Percentiles rank a stretch among this genome's conserved stretches.
These are phyloP conservation scores for Leishmania gerbilli DNA, from an alignment of 208 protist genomes.

Conservation along the genomic window DNA sequence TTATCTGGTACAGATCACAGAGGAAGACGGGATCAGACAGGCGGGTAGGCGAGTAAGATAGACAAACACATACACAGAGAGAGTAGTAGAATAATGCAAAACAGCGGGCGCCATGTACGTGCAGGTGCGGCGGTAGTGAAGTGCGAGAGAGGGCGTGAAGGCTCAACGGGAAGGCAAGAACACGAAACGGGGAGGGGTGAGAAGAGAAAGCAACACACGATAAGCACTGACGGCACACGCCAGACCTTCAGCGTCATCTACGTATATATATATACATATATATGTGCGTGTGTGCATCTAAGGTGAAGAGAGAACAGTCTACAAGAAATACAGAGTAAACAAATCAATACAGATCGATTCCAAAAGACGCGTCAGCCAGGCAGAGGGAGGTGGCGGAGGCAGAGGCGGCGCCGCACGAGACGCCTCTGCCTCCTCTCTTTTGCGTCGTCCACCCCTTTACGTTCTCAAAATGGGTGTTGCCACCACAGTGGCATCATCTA, in stretches of 20 bases:
- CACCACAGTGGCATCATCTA: neutral
- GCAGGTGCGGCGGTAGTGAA: neutral
- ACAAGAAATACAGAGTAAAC: neutral
- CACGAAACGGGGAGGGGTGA: neutral
- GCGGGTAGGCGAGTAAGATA: neutral
- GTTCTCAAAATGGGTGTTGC: neutral
- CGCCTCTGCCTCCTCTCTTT: neutral
- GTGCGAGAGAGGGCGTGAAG: neutral
- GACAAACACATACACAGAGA: too few species aligned
- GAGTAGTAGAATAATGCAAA: too few species aligned
- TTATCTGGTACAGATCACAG: neutral
- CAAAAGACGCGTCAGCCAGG: neutral
- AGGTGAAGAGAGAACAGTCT: neutral
- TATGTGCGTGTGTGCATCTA: constrained; percentile 2
- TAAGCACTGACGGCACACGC: too few species aligned
- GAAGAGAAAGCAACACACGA: neutral
- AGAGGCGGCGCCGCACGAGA: neutral
- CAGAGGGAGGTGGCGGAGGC: too few species aligned
- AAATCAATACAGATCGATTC: neutral
- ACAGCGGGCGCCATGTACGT: neutral
- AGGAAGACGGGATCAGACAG: neutral
- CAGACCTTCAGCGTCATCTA: neutral
- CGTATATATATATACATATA: neutral
- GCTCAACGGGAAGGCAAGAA: neutral
- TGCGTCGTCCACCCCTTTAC: neutral